A percentile compares a stretch with the other conserved stretches of the same genome.
phyloP scores from a whole-genome alignment of 805 yeast genomes.

The Candida yuanshanica region DNA sequence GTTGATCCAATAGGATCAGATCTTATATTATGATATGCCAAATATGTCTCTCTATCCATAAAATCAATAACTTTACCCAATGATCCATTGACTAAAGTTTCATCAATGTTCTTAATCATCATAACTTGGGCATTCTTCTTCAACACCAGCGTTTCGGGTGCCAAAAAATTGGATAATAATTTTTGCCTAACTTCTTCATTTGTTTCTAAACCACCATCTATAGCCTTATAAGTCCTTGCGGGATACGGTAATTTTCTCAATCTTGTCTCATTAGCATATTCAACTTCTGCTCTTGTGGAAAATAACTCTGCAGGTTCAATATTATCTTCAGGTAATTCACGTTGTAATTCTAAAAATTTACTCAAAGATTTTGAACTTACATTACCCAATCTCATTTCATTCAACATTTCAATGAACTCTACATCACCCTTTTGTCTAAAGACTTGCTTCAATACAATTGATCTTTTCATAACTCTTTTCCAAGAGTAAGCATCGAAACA shows the following conservation, averaged over 20 bases:
- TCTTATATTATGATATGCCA: slow-evolving; percentile 29
- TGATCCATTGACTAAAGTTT: slow-evolving; percentile 69
- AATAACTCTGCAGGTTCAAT: slow-evolving; percentile 71
- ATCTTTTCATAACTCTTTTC: slow-evolving; percentile 49
- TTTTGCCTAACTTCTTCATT: slow-evolving; percentile 38
- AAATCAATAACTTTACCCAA: slow-evolving; percentile 64
- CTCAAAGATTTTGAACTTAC: slow-evolving; percentile 41
- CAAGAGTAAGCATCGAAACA: slow-evolving; percentile 65
- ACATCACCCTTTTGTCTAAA: slow-evolving; percentile 76
- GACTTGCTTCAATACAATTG: slow-evolving; percentile 57
- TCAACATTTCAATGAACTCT: slow-evolving; percentile 65
- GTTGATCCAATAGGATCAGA: slow-evolving; percentile 11
- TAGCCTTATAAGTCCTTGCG: slow-evolving; percentile 38
- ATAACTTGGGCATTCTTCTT: slow-evolving; percentile 77
- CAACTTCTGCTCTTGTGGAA: slow-evolving; percentile 70
- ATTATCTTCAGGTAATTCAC: slow-evolving; percentile 51
- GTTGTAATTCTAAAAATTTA: slow-evolving; percentile 45
- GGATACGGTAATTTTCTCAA: slow-evolving; percentile 41
- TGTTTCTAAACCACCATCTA: slow-evolving; percentile 46
- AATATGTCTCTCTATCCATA: slow-evolving; percentile 44
- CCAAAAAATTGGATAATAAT: slow-evolving; percentile 52
- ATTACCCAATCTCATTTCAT: slow-evolving; percentile 63
- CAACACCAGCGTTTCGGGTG: slow-evolving; percentile 50
- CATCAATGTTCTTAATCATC: slow-evolving; percentile 74
- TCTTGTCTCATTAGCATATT: slow-evolving; percentile 51